These are phyloP conservation scores for Asterella californica DNA, from an alignment of 225 moss, liverwort and hornwort genomes.

Conservation along the genomic window DNA sequence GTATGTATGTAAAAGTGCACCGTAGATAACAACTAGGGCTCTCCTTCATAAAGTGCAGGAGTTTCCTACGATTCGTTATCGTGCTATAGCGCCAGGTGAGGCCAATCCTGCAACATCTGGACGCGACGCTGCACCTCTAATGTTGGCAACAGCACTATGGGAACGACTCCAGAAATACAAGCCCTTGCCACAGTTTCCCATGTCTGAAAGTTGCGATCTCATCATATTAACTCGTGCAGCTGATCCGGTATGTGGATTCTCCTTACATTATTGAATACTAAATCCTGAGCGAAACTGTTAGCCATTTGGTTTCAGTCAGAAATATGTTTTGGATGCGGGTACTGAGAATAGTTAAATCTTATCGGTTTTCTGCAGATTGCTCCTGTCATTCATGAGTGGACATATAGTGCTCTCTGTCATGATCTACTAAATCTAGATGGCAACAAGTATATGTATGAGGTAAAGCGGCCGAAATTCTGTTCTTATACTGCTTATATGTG, in stretches of 20 bases:
- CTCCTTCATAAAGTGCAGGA: conserved; percentile 48
- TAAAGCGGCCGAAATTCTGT: conserved; percentile 18
- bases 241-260: conserved; percentile 53
- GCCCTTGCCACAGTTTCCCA: conserved; percentile 57
- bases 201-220: conserved; percentile 79
- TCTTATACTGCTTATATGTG: neutral
- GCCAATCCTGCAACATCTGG: conserved; percentile 46
- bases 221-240: conserved; percentile 81
- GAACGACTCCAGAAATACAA: conserved; percentile 76
- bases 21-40: neutral
- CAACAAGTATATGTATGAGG: conserved; percentile 76
- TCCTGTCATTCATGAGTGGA: conserved; percentile 92
- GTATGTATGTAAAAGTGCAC: neutral
- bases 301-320: neutral
- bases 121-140: conserved; percentile 69
- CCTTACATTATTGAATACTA: neutral
- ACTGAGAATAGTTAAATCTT: neutral
- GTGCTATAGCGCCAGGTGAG: conserved; percentile 42
- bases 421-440: conserved; percentile 74
- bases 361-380: conserved; percentile 51
- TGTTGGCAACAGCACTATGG: conserved; percentile 73
- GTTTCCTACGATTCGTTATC: conserved; percentile 81
- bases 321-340: neutral
- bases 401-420: conserved; percentile 85
- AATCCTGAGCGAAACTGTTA: neutral